phyloP scores from a whole-genome alignment of 345 rosid genomes.

The Passiflora organensis region DNA sequence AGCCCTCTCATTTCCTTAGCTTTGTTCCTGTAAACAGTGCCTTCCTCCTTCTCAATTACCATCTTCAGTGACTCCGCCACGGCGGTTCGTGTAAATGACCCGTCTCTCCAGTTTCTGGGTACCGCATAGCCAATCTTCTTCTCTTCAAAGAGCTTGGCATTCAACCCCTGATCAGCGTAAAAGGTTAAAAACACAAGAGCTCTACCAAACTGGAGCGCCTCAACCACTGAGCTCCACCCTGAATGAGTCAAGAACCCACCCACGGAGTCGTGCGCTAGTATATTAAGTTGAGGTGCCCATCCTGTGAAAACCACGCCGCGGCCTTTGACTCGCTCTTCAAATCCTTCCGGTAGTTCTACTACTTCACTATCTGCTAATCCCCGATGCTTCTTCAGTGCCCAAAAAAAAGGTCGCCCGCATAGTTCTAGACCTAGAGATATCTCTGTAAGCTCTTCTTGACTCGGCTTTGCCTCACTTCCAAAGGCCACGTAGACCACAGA shows the following conservation, averaged over 20 bases:
- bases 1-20: not conserved
- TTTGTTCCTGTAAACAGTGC: not conserved
- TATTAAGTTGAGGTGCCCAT: not conserved
- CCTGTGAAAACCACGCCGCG: not conserved
- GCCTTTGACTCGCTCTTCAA: not conserved
- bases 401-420: not conserved
- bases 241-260: not conserved
- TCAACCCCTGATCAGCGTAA: not conserved
- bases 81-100: not conserved
- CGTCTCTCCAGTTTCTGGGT: not conserved
- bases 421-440: not conserved
- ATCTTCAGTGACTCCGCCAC: not conserved
- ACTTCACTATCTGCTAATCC: not conserved
- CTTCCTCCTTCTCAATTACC: not conserved
- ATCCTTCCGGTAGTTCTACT: not conserved
- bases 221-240: not conserved
- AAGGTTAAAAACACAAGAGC: not conserved
- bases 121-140: not conserved
- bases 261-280: not conserved
- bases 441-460: not conserved
- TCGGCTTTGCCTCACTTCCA: not conserved
- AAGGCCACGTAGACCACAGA: not conserved
- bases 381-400: not conserved
- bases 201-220: not conserved
- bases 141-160: not conserved